Base-by-base conservation (phyloP, 345 rosid species). In the Nasturtium officinale region DNA sequence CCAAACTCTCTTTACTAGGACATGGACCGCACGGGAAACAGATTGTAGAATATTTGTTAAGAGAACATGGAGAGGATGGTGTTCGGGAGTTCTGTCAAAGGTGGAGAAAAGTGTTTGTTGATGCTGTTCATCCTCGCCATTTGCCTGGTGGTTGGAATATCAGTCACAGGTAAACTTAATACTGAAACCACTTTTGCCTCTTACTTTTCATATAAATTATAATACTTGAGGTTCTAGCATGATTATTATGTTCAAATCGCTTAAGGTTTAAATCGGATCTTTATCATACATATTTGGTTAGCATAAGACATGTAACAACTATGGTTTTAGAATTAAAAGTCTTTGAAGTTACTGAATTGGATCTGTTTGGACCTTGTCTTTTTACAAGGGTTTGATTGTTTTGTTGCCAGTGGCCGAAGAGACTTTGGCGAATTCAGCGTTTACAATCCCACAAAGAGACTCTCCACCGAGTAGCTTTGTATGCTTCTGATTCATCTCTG, bases 11-110 rank as follows among this genome's bases (percentile, higher is more conserved):
- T 18, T 73, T 94, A 38, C 75, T 95, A 74, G 99, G 99, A 74
- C 99, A 91, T 83, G 99, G 99, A 63, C 97, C 96, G 1, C 96
- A 91, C 53, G 99, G 99, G 56, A 85, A 88, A 76, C 91, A 85
- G 78, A 92, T 90, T 60, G 98, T 95, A 7, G 91, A 88, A 78
- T 79, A 77, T 73, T 65, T 95, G 33, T 62, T 95, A 50, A 78
- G 51, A 64, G 84, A 87, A 77, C 61, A 71, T 38, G 96, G 96
- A 46, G 99, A 91, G 42, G 89, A 83, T 25, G 99, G 99, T 20
- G 76, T 91, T 67, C 46, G 73, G 3, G 78, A 88, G 40, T 91
- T 95, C 78, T 91, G 99, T 82, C 96, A 86, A 73, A 85, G 88
- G 59, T 91, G 99, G 99, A 87, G 99, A 82, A 87, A 88, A 76